phyloP scores from a whole-genome alignment of 257 asterid species.

The Salvia rosmarinus region DNA sequence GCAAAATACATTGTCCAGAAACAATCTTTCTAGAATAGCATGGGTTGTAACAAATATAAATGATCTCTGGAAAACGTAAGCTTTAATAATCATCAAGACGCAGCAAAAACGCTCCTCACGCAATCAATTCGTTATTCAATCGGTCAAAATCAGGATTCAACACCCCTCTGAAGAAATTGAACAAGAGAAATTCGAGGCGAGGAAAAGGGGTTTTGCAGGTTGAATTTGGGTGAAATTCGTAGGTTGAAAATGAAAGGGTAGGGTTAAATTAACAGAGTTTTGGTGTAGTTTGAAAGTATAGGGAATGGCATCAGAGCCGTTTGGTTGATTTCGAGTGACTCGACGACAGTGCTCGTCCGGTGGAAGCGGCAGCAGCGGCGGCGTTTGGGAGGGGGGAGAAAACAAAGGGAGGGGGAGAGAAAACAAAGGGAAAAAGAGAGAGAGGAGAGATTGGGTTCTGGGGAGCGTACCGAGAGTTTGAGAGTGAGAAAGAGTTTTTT shows the following conservation, averaged over 20 bases:
- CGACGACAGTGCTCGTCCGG: no score
- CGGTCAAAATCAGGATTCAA: constrained; percentile 20
- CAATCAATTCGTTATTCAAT: background rate
- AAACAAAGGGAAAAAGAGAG: no score
- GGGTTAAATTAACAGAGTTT: constrained; percentile 8
- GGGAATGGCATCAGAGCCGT: constrained; percentile 34
- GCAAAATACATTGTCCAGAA: no score
- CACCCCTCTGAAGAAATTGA: constrained; percentile 9
- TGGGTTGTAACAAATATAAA: background rate
- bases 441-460: no score
- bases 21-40: background rate
- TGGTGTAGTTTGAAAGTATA: constrained; percentile 2
- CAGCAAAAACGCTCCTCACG: constrained; percentile 28
- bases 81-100: background rate
- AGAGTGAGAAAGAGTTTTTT: no score
- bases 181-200: background rate
- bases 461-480: no score
- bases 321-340: no score
- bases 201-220: background rate
- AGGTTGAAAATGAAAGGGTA: constrained; percentile 1
- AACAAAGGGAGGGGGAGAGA: no score
- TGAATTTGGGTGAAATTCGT: constrained; percentile 27
- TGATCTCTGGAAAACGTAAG: constrained; percentile 43
- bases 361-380: no score
- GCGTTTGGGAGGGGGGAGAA: no score